phyloP scores from a whole-genome alignment of 2,329 filamentous ascomycete species.

The Sporothrix protearum region DNA sequence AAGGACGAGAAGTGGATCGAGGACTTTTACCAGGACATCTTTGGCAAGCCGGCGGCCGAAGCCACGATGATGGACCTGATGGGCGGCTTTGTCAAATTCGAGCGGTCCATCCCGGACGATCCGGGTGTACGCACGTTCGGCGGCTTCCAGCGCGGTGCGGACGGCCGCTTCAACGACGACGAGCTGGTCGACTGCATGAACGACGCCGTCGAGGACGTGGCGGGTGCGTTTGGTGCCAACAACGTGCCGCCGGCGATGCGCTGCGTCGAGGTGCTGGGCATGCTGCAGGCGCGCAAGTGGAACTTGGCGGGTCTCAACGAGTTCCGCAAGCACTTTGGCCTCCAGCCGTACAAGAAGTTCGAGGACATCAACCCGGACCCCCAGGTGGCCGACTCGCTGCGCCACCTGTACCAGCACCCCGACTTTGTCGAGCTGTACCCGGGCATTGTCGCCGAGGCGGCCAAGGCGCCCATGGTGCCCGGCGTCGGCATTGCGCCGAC shows the following conservation, averaged over 20 bases:
- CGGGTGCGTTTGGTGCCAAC: constrained; percentile 67
- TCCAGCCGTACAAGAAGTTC: constrained; percentile 72
- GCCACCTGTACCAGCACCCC: constrained; percentile 69
- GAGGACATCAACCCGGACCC: constrained; percentile 81
- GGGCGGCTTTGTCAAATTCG: constrained; percentile 59
- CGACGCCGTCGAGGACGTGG: constrained; percentile 71
- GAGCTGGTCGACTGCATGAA: constrained; percentile 69
- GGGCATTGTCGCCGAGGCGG: constrained; percentile 71
- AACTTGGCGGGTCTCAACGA: constrained; percentile 76
- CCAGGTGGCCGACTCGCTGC: constrained; percentile 61
- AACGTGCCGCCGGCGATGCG: constrained; percentile 72
- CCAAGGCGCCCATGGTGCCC: constrained; percentile 68
- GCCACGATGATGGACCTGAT: constrained; percentile 61
- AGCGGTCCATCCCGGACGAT: constrained; percentile 58
- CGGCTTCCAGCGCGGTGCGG: constrained; percentile 57
- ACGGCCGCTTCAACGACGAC: constrained; percentile 71
- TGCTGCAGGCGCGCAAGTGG: constrained; percentile 73
- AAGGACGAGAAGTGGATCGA: constrained; percentile 80
- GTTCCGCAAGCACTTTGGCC: constrained; percentile 76
- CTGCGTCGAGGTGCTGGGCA: constrained; percentile 75
- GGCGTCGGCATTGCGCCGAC: constrained; percentile 72
- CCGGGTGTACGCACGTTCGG: constrained; percentile 67
- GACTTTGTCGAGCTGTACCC: constrained; percentile 80
- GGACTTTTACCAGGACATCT: constrained; percentile 60
- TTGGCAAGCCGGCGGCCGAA: constrained; percentile 56